Evolutionary conservation across 2,329 filamentous ascomycete species (phyloP), one percentile per base, ranked within the genome.

Genomic region (Annulohypoxylon truncatum): DNA sequence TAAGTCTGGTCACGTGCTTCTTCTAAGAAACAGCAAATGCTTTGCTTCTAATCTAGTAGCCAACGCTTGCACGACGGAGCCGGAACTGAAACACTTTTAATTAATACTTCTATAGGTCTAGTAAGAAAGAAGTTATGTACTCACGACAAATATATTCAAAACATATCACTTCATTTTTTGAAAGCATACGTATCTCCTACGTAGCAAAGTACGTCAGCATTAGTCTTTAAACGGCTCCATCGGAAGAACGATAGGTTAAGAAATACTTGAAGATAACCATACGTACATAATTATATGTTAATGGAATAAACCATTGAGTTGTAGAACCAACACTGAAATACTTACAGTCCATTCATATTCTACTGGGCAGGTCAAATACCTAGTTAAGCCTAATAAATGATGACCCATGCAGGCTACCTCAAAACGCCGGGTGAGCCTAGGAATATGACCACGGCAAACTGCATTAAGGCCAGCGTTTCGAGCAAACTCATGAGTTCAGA

Each of bases 191-290:
- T 47, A 60, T 20, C 40, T n/a, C 38, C 38, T 56, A 65, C 61
- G 61, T 66, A 59, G 58, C 46, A 20, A 56, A 38, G 47, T 63
- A 66, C 59, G 66, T 66, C 62, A 68, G 59, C 62, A 9, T 61
- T 46, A 46, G 52, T 26, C 33, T 44, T 24, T 38, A 22, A 44
- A 42, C 29, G 13, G 38, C 31, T 55, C 50, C 20, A 20, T 29
- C 29, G 50, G 46, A 48, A 28, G 40, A 44, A 57, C 33, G 40
- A 26, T 47, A 58, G 53, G 44, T 35, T 52, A 46, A 40, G 52
- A 44, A 40, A 22, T 15, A n/a, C 28, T 47, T 28, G n/a, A 15
- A 55, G 42, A 35, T 53, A 13, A 15, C 40, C 9, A 47, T 15
- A 31, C 28, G 22, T 42, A 47, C 9, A 1, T 12, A 26, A n/a